These are phyloP conservation scores for Xylariaceae sp. DNA, from an alignment of 2,329 filamentous ascomycete species.

Conservation along the genomic window DNA sequence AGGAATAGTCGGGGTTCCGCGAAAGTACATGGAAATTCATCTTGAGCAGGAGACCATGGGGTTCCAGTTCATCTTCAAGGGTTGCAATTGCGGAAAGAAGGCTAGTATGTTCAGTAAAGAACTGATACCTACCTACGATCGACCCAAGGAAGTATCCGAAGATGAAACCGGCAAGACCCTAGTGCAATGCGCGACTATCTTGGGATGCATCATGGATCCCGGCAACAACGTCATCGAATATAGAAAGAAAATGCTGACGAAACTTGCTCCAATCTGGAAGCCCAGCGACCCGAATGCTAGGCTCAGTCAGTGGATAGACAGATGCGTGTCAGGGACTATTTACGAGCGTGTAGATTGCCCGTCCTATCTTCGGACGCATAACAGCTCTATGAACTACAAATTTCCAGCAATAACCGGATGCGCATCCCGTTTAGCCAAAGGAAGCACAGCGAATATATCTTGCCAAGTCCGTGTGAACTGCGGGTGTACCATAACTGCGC, in stretches of 20 bases:
- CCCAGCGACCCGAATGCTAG: conserved; percentile 19
- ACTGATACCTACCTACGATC: background rate
- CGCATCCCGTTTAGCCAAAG: conserved; percentile 32
- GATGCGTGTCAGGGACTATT: conserved; percentile 30
- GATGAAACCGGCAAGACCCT: conserved; percentile 25
- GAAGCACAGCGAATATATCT: conserved; percentile 30
- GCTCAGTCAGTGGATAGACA: conserved; percentile 15
- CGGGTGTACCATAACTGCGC: conserved; percentile 34
- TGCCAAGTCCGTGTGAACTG: conserved; percentile 35
- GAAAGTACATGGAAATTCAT: conserved; percentile 35
- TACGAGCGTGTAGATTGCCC: conserved; percentile 26
- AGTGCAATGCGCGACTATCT: conserved; percentile 22
- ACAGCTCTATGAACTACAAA: conserved; percentile 33
- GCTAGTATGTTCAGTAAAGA: conserved; percentile 16
- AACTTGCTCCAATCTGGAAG: conserved; percentile 21
- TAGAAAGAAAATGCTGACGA: conserved; percentile 9
- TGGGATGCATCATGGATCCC: conserved; percentile 21
- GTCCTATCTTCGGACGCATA: conserved; percentile 27
- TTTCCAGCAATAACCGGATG: conserved; percentile 25
- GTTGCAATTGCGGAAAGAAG: conserved; percentile 28
- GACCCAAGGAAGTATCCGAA: background rate
- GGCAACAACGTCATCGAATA: conserved; percentile 10
- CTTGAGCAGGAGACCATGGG: conserved; percentile 29
- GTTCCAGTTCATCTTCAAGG: conserved; percentile 35
- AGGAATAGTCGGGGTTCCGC: conserved; percentile 30